A percentile compares a stretch with the other conserved stretches of the same genome.
These are phyloP conservation scores for Ceriops zippeliana DNA, from an alignment of 345 rosid species.

Conservation along the genomic window DNA sequence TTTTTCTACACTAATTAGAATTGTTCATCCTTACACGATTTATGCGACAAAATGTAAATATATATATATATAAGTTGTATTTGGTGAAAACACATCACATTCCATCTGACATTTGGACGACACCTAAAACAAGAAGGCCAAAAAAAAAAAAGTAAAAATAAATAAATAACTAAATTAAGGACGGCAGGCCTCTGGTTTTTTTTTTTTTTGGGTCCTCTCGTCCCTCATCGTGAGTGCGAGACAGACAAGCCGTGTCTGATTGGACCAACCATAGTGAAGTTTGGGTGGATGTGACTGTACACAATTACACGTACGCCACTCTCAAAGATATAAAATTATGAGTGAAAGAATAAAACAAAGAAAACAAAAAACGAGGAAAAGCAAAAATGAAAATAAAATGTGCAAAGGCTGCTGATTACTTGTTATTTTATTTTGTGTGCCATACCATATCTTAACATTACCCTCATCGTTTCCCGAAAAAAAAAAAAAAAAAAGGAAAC, in stretches of 20 bases:
- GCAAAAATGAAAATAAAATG: neutral
- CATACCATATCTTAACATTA: neutral
- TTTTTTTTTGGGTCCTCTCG: no score
- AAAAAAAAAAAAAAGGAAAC: neutral
- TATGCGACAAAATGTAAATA: no score
- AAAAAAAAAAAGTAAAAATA: no score
- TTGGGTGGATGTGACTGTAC: conserved; percentile 6
- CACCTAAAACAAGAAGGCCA: no score
- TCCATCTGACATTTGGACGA: no score
- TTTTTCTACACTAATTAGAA: no score
- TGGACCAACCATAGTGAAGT: conserved; percentile 18
- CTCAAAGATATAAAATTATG: neutral
- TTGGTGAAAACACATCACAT: no score
- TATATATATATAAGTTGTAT: no score
- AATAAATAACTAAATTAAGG: no score
- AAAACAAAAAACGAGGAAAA: neutral
- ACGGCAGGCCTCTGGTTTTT: neutral
- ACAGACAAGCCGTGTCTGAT: conserved; percentile 10
- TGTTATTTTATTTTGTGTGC: neutral
- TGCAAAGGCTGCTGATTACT: conserved; percentile 6
- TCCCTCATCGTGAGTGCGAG: conserved; percentile 12
- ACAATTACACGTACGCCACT: neutral
- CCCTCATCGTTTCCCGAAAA: neutral
- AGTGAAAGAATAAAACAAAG: neutral
- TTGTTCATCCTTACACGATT: no score